Conservation (phyloP, 805 yeast genomes). For the Saccharomycopsis capsularis region DNA sequence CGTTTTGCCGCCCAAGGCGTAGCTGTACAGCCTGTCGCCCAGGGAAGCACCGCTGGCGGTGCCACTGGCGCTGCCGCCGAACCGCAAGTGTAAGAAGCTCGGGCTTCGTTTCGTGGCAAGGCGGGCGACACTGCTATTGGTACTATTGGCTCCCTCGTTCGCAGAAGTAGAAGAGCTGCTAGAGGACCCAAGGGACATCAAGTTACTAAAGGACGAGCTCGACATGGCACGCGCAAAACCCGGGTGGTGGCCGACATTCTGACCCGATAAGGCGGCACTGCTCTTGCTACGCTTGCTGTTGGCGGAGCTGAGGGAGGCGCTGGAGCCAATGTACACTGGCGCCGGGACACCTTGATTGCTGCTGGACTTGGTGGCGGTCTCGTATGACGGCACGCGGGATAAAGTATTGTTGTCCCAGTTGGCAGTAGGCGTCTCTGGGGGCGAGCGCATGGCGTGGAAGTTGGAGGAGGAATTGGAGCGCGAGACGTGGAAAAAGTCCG, state of each 20-base stretch:
- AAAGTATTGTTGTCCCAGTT: constrained; percentile 41
- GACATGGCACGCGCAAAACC: constrained; percentile 6
- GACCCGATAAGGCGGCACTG: not conserved
- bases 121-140: not conserved
- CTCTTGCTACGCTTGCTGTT: not conserved
- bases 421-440: constrained; percentile 21
- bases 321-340: constrained; percentile 47
- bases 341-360: constrained; percentile 48
- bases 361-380: constrained; percentile 61
- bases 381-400: constrained; percentile 78
- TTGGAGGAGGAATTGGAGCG: constrained; percentile 44
- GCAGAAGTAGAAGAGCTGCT: not conserved
- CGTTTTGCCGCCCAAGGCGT: too few relatives aligned
- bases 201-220: too few relatives aligned
- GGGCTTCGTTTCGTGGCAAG: constrained; percentile 11
- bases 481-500: constrained; percentile 51
- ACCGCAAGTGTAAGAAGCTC: constrained; percentile 12
- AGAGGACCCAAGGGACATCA: not conserved
- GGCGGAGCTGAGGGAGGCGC: not conserved
- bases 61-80: constrained; percentile 6
- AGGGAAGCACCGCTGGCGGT: too few relatives aligned
- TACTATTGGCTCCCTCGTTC: not conserved
- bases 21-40: too few relatives aligned
- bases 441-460: constrained; percentile 13
- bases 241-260: not conserved